Conservation (phyloP, 345 rosid species). For the Noccaea caerulescens region DNA sequence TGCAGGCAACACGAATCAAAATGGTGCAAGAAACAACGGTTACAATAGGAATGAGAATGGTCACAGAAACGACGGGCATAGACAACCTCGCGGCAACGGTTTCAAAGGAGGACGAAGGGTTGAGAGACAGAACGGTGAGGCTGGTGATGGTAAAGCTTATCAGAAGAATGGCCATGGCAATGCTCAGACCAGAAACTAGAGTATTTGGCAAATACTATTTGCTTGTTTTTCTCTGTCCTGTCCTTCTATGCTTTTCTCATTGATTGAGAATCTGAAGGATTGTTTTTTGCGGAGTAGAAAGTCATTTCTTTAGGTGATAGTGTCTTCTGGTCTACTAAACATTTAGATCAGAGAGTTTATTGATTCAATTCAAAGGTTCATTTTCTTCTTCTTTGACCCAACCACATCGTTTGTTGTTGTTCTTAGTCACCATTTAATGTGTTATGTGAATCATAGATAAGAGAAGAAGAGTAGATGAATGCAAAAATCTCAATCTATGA, state of each 20-base stretch:
- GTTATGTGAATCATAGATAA: too few species aligned
- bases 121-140: conserved; percentile 23
- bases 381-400: not conserved
- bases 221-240: not conserved
- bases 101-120: conserved; percentile 44
- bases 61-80: conserved; percentile 52
- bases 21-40: conserved; percentile 46
- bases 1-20: conserved; percentile 47
- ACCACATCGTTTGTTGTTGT: too few species aligned
- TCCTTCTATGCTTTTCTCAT: not conserved
- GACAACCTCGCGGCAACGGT: conserved; percentile 47
- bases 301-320: not conserved
- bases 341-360: not conserved
- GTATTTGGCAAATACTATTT: conserved; percentile 27
- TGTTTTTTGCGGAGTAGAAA: not conserved
- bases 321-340: too few species aligned
- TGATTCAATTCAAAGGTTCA: too few species aligned
- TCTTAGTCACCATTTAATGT: too few species aligned
- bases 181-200: conserved; percentile 31
- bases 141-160: conserved; percentile 41
- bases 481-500: not conserved
- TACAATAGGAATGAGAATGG: conserved; percentile 55
- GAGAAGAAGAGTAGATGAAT: too few species aligned
- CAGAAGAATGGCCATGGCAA: conserved; percentile 37
- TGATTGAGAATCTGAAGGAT: conserved; percentile 4